These are phyloP conservation scores for Leptographium wingfieldii DNA, from an alignment of 2,329 filamentous ascomycete species.

Conservation along the genomic window DNA sequence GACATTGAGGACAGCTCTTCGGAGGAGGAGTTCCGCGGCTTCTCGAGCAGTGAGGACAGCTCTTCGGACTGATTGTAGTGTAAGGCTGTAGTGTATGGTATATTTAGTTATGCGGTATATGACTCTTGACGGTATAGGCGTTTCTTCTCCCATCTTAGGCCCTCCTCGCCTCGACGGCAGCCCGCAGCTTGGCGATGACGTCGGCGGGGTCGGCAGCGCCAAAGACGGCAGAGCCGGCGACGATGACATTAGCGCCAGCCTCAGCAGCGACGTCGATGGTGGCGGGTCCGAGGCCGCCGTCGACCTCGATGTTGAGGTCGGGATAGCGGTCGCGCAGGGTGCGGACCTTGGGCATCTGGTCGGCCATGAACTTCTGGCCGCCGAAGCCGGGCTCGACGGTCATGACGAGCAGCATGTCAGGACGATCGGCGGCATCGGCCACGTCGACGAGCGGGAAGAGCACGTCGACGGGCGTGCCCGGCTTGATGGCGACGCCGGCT, in stretches of 20 bases:
- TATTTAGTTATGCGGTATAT: not conserved
- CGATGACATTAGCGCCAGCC: conserved; percentile 94
- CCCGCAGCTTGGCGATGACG: conserved; percentile 71
- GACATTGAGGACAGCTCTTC: conserved; percentile 28
- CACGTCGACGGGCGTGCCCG: conserved; percentile 79
- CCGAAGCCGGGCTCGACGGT: conserved; percentile 96
- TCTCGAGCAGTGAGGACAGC: conserved; percentile 30
- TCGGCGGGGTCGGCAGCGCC: conserved; percentile 78
- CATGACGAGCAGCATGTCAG: conserved; percentile 99
- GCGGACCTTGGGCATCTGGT: conserved; percentile 85
- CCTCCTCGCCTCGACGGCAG: conserved; percentile 53
- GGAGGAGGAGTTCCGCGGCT: conserved; percentile 47
- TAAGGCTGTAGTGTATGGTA: not conserved
- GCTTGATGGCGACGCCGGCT: conserved; percentile 93
- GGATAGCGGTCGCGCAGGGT: conserved; percentile 76
- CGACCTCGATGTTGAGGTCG: conserved; percentile 86
- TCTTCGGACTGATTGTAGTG: conserved; percentile 19
- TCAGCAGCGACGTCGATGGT: conserved; percentile 93
- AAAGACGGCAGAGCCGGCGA: conserved; percentile 92
- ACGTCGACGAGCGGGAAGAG: conserved; percentile 81
- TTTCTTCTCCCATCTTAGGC: not conserved
- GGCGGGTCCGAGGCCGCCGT: conserved; percentile 75
- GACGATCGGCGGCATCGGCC: conserved; percentile 58
- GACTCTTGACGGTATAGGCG: not conserved
- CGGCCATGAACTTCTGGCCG: conserved; percentile 96